Conservation (phyloP, 768 basidiomycete species). For the Psilocybe cyanescens region DNA sequence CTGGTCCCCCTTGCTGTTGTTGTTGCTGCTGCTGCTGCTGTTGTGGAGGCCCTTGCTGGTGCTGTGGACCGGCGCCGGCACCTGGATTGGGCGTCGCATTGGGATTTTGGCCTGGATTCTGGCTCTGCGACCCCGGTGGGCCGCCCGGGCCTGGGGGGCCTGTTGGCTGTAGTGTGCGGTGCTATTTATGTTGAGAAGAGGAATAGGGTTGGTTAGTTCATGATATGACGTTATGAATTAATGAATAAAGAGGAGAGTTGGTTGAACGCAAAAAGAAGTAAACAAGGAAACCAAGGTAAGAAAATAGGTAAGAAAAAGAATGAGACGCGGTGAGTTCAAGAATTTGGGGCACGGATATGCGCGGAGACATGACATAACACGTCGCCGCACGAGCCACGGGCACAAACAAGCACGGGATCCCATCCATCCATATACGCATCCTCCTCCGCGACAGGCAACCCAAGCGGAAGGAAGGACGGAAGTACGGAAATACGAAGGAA, state of each 20-base stretch:
- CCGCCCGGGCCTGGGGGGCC: slow-evolving; percentile 11
- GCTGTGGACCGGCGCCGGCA: not conserved
- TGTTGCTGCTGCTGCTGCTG: not conserved
- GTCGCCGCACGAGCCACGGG: too few relatives aligned
- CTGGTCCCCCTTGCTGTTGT: too few relatives aligned
- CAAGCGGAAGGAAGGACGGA: not conserved
- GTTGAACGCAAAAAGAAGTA: not conserved
- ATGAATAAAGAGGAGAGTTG: too few relatives aligned
- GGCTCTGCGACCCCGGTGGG: not conserved
- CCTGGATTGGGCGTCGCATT: not conserved
- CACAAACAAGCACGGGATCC: too few relatives aligned
- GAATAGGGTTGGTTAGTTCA: not conserved
- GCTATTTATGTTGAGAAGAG: not conserved
- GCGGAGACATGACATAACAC: too few relatives aligned
- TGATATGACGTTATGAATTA: too few relatives aligned
- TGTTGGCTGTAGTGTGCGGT: slow-evolving; percentile 17
- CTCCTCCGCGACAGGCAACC: not conserved
- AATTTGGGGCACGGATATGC: too few relatives aligned
- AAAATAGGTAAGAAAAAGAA: not conserved
- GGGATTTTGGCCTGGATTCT: not conserved
- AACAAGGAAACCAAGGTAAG: not conserved
- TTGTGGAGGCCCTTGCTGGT: not conserved
- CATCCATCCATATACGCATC: not conserved
- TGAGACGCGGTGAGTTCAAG: too few relatives aligned
- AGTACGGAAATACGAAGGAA: not conserved